Evolutionary conservation across 148 eudicot species (phyloP).

Genomic region (Camellia japonica): DNA sequence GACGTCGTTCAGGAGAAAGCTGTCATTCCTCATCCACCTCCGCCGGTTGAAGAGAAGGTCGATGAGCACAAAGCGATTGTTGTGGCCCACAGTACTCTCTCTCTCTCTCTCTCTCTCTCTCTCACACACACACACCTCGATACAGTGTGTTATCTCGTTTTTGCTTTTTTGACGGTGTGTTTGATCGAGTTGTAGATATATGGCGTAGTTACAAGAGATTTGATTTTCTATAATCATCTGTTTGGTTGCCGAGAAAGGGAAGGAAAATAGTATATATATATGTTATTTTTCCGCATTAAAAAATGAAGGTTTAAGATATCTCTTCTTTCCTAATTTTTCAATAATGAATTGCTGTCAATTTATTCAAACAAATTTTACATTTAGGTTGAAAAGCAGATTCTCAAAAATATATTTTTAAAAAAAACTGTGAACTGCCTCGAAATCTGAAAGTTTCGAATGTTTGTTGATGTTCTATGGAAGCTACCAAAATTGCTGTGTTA

Average conservation of each 20-base stretch:
- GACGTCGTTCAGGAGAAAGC: constrained; percentile 20
- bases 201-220: too few relatives aligned
- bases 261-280: not conserved
- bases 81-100: constrained; percentile 13
- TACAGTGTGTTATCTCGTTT: not conserved
- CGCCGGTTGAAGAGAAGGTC: not conserved
- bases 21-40: constrained; percentile 6
- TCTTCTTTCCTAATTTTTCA: too few relatives aligned
- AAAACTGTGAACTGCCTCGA: too few relatives aligned
- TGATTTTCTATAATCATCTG: not conserved
- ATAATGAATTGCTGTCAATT: too few relatives aligned
- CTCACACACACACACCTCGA: not conserved
- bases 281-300: too few relatives aligned
- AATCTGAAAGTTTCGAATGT: too few relatives aligned
- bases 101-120: constrained; percentile 11
- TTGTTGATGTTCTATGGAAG: not conserved
- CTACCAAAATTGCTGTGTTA: not conserved
- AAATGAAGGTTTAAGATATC: too few relatives aligned
- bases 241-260: constrained; percentile 3
- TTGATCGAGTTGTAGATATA: too few relatives aligned
- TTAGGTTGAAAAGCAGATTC: too few relatives aligned
- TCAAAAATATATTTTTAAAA: too few relatives aligned
- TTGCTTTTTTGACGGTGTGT: too few relatives aligned
- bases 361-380: too few relatives aligned
- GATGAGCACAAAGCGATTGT: constrained; percentile 12